phyloP scores from a whole-genome alignment of 2,329 filamentous ascomycete species.

The Hypoxylon sp. region DNA sequence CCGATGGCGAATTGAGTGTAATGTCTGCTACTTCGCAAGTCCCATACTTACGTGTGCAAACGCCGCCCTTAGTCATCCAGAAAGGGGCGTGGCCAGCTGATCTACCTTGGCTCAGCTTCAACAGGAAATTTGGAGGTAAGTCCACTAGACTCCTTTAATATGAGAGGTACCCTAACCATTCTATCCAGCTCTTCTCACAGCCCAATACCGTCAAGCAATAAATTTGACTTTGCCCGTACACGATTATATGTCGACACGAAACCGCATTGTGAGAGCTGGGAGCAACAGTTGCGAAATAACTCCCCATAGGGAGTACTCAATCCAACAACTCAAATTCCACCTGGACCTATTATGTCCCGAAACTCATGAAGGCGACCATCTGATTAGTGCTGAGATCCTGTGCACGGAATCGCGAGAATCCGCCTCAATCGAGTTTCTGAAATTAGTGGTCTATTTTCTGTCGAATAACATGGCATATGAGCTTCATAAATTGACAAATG shows the following conservation, averaged over 20 bases:
- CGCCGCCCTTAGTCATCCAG: not conserved
- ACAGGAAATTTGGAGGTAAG: not conserved
- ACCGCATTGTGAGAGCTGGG: no score
- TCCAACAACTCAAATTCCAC: not conserved
- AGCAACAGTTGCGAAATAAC: not conserved
- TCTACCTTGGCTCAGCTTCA: constrained; percentile 3
- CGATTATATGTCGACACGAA: not conserved
- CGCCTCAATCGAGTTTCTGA: not conserved
- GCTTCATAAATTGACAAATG: not conserved
- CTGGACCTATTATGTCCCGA: not conserved
- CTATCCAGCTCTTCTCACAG: not conserved
- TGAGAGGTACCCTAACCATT: not conserved
- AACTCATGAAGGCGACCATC: not conserved
- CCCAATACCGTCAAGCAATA: not conserved
- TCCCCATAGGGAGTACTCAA: not conserved
- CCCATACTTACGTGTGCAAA: not conserved
- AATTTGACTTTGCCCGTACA: not conserved
- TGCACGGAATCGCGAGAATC: not conserved
- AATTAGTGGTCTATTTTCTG: not conserved
- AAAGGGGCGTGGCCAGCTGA: not conserved
- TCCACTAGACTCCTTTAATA: not conserved
- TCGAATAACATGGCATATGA: constrained; percentile 1
- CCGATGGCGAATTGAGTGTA: not conserved
- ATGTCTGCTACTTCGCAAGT: not conserved
- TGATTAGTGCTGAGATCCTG: not conserved